Percentiles rank a stretch among this genome's conserved stretches.
These are phyloP conservation scores for Leucocoprinus leucothites DNA, from an alignment of 768 basidiomycete genomes.

Conservation along the genomic window DNA sequence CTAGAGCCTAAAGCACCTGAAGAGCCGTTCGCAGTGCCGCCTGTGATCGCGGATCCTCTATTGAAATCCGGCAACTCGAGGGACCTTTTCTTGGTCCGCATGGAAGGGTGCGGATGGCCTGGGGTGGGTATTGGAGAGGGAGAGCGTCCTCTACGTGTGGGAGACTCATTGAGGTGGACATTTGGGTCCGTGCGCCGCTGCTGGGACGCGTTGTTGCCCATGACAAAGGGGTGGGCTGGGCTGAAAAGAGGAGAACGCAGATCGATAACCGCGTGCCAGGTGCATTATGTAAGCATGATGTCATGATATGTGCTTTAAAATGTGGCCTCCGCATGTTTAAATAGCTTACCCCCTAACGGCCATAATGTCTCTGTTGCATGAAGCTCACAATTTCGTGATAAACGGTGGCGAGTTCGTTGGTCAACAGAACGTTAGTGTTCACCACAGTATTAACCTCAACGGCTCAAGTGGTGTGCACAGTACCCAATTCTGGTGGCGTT, in stretches of 20 bases:
- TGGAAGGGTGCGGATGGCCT: conserved; percentile 50
- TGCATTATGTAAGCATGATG: neutral
- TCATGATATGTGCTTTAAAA: neutral
- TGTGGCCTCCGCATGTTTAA: neutral
- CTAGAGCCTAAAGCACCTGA: conserved; percentile 19
- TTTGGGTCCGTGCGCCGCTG: conserved; percentile 3
- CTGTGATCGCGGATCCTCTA: conserved; percentile 11
- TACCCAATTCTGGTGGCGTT: no score
- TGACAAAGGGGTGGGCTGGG: conserved; percentile 1
- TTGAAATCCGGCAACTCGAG: conserved; percentile 75
- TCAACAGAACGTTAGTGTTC: no score
- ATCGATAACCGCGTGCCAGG: neutral
- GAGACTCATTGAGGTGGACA: neutral
- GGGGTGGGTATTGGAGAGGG: conserved; percentile 39
- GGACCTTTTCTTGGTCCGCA: conserved; percentile 67
- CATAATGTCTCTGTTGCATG: neutral
- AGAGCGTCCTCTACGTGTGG: conserved; percentile 11
- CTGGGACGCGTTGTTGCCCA: conserved; percentile 21
- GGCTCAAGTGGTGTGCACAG: no score
- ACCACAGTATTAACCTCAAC: no score
- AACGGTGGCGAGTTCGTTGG: neutral
- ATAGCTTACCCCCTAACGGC: neutral
- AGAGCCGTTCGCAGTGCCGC: conserved; percentile 12
- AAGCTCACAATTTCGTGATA: neutral
- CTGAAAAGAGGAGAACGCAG: no score